Evolutionary conservation across 306 rosid genomes (phyloP).

Genomic region (Morella rubra): DNA sequence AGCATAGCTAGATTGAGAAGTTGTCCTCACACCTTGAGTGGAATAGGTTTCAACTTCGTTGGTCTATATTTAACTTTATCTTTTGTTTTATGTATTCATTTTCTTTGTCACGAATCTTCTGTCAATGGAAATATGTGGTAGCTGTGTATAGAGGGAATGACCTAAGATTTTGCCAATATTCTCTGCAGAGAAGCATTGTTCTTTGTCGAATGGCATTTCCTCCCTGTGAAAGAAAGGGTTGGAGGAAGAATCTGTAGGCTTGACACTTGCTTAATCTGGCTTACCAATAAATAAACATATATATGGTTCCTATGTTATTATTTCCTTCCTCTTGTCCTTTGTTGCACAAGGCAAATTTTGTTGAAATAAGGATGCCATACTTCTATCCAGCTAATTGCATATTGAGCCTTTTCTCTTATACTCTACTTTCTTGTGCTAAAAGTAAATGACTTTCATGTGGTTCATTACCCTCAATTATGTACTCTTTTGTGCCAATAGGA

Average conservation of each 20-base stretch:
- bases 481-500: neutral
- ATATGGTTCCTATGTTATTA: too few relatives aligned
- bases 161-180: neutral
- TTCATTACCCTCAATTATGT: neutral
- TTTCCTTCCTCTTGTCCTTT: too few relatives aligned
- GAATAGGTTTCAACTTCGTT: neutral
- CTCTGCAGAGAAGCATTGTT: neutral
- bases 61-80: neutral
- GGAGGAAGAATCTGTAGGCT: neutral
- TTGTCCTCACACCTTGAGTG: neutral
- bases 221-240: neutral
- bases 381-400: neutral
- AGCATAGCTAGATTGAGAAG: neutral
- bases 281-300: neutral
- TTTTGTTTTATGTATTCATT: neutral
- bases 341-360: neutral
- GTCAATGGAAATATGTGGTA: neutral
- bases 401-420: neutral
- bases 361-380: neutral
- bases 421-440: neutral
- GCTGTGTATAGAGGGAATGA: neutral
- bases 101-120: neutral
- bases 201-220: neutral
- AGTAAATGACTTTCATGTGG: neutral
- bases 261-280: neutral